Percentiles rank a stretch among this genome's conserved stretches.
Conservation (phyloP, 75 land plant genomes). For the Selaginella moellendorffii region DNA sequence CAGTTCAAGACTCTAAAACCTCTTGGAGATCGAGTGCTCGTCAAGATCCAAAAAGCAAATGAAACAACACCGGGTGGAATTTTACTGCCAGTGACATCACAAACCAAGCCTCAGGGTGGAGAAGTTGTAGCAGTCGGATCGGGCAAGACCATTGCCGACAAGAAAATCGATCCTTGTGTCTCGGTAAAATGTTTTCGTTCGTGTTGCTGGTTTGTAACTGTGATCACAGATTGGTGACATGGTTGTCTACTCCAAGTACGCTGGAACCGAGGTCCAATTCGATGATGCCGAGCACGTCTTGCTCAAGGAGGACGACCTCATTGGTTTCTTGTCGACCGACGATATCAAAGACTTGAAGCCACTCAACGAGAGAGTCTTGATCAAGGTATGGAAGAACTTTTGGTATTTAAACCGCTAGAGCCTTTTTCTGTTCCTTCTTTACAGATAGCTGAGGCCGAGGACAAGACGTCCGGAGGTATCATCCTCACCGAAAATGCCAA, state of each 20-base stretch:
- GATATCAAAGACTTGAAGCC: constrained; percentile 76
- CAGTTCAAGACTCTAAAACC: constrained; percentile 73
- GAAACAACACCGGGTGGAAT: constrained; percentile 68
- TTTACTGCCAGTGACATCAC: constrained; percentile 48
- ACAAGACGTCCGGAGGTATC: constrained; percentile 61
- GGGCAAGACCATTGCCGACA: constrained; percentile 50
- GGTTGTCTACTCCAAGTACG: constrained; percentile 74
- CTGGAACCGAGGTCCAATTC: constrained; percentile 78
- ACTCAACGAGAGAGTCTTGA: constrained; percentile 51
- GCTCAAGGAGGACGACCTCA: constrained; percentile 72
- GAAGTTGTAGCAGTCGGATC: constrained; percentile 82
- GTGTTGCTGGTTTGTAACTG: not conserved
- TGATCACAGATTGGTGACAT: constrained; percentile 39
- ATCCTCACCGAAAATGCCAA: constrained; percentile 49
- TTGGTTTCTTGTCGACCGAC: constrained; percentile 64
- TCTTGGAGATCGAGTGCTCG: constrained; percentile 60
- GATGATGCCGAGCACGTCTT: constrained; percentile 50
- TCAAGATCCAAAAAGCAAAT: constrained; percentile 52
- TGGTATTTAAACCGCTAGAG: too few relatives aligned
- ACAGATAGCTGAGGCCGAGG: not conserved
- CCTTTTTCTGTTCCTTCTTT: not conserved
- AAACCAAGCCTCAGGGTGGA: constrained; percentile 71
- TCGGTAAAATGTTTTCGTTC: not conserved
- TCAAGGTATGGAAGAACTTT: constrained; percentile 57
- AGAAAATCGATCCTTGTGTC: constrained; percentile 38